Base-by-base conservation (phyloP, 176 grass and related monocot species). In the Cocos nucifera region DNA sequence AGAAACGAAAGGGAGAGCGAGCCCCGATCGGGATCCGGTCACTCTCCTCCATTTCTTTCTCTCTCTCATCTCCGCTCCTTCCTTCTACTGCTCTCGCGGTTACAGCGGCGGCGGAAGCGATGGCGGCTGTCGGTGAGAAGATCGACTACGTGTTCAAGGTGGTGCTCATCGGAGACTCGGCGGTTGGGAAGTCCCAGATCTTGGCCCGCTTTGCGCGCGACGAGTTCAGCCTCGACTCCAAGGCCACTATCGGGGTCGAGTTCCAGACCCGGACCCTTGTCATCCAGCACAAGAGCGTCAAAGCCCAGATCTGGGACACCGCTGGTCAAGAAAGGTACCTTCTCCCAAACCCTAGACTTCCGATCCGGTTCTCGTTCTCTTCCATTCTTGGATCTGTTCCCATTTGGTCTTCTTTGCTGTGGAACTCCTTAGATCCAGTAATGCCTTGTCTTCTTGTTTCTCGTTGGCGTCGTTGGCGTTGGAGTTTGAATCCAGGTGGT, bases 131-230 rank as follows among this genome's bases (percentile, higher is more conserved):
- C 63, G 49, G 63, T 5, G 63, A 65, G 20, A 84, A 79, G 71
- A 77, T 84, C 50, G 75, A 84, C 81, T 84, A 84, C 66, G 71
- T 84, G 50, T 84, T 84, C 81, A 84, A 84, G 75, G 71, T 84
- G 60, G 75, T 79, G 81, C 75, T 79, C 22, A 79, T 84, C 75
- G 81, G 81, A 18, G 81, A 84, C 71, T 79, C 81, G 17, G 76
- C 81, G 39, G 81, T 84, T 25, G 81, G 81, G 54, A 84, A 84
- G 39, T 84, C 81, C 17, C 81, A 79, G 81, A 79, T 84, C 76
- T 71, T 79, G 24, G 76, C 81, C 20, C 81, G 69, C 23, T 71
- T 71, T 56, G 69, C 69, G 17, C 57, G 69, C 21, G 60, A 71
- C 57, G 69, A 71, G 69, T 71, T 61, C 55, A 59, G 48, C 44